Evolutionary conservation across 116 monocot genomes (phyloP), one percentile per base, ranked within the genome.

Genomic region (Posidonia oceanica): DNA sequence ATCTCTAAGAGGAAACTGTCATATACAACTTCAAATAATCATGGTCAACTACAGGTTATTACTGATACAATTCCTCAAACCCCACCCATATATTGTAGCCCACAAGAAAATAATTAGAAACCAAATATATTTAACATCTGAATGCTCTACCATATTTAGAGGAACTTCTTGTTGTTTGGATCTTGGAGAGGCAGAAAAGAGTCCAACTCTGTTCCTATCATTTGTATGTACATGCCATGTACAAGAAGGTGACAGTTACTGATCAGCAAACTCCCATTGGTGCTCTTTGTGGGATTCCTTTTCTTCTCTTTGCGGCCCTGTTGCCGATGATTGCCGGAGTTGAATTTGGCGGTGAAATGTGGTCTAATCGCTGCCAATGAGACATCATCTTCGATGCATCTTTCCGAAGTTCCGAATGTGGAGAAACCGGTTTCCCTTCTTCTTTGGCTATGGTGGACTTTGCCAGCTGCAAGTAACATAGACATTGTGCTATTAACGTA

Each of bases 221-320:
- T 10, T 2, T 48, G 48, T 48, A 48, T 48, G 48, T 15, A 58
- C 21, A 58, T 58, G 36, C 23, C 11, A 62, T 37, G 36, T 62
- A 23, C 62, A 62, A 36, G 62, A 14, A 3, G 36, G 14, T 62
- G 13, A 7, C 36, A n/a, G 58, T 58, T 20, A 10, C 48, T 7
- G 58, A 56, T 71, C 60, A 74, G 5, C 66, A 59, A 52, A 75
- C 80, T 61, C 80, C 80, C 72, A 75, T 72, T 11, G 80, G 75
- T 16, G 80, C 75, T 44, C 80, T 66, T 3, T 68, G 75, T 36
- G 80, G 80, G 38, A 62, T 75, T 14, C 80, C 80, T 59, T 80
- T 80, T 36, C 80, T 66, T 55, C 80, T 75, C 67, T 80, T 80
- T 16, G 59, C 40, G 39, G 23, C 4, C 38, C 59, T 60, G 14